Conservation (phyloP, 441 rosid species). For the Erodium texanum region DNA sequence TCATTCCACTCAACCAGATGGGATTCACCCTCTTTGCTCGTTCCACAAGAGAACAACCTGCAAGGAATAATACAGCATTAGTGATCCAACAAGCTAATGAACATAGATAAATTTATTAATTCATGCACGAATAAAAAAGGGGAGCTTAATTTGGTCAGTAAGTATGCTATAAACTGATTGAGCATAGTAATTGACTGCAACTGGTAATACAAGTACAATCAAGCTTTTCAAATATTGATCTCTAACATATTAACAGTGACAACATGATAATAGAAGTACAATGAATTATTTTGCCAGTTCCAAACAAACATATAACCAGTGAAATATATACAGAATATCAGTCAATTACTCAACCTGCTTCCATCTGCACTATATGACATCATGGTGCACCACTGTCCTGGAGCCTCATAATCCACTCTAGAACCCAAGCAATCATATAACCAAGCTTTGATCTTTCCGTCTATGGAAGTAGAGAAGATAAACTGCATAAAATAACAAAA, state of each 20-base stretch:
- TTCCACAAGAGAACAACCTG: constrained; percentile 72
- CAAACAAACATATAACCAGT: too few relatives aligned
- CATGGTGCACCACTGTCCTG: constrained; percentile 56
- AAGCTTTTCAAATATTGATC: background rate
- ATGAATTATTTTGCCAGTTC: too few relatives aligned
- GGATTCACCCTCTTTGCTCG: constrained; percentile 70
- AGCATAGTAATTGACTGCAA: background rate
- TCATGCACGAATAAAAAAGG: background rate
- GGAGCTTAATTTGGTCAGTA: background rate
- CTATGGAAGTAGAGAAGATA: constrained; percentile 67
- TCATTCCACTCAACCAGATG: constrained; percentile 82
- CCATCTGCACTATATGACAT: constrained; percentile 85
- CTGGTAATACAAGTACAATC: background rate
- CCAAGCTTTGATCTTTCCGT: constrained; percentile 87
- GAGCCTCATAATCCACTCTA: constrained; percentile 78
- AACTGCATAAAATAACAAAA: constrained; percentile 31
- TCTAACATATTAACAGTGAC: too few relatives aligned
- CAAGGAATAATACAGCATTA: constrained; percentile 8
- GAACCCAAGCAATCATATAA: constrained; percentile 60
- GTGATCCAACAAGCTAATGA: constrained; percentile 3
- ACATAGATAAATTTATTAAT: background rate
- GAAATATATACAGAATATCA: background rate
- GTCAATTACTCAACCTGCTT: constrained; percentile 37
- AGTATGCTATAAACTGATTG: background rate
- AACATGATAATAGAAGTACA: too few relatives aligned